These are phyloP conservation scores for Lentinula novae-zelandiae DNA, from an alignment of 1,284 basidiomycete genomes.

Conservation along the genomic window DNA sequence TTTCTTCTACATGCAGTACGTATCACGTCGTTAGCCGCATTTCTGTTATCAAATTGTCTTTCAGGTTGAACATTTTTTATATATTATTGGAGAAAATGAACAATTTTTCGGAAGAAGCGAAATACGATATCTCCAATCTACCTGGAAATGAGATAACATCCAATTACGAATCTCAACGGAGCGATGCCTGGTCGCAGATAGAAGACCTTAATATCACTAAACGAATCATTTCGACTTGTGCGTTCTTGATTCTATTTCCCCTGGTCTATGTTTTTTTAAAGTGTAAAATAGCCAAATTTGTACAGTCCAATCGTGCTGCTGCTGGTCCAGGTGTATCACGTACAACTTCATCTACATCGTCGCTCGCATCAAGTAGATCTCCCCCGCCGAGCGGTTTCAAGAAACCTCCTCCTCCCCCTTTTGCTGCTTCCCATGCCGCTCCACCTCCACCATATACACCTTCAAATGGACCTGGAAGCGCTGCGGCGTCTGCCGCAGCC, in stretches of 20 bases:
- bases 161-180: constrained; percentile 78
- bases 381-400: constrained; percentile 41
- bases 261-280: constrained; percentile 2
- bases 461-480: constrained; percentile 28
- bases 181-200: constrained; percentile 74
- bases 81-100: constrained; percentile 91
- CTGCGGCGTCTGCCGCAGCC: constrained; percentile 36
- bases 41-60: background rate
- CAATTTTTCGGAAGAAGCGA: constrained; percentile 76
- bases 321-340: constrained; percentile 17
- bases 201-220: constrained; percentile 79
- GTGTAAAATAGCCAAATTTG: constrained; percentile 50
- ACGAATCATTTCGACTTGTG: constrained; percentile 80
- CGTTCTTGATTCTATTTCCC: constrained; percentile 26
- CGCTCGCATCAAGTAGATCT: constrained; percentile 33
- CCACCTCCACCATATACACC: constrained; percentile 59
- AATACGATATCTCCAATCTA: constrained; percentile 70
- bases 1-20: constrained; percentile 99
- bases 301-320: constrained; percentile 50
- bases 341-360: constrained; percentile 39
- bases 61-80: constrained; percentile 92
- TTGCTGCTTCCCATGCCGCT: constrained; percentile 24
- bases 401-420: constrained; percentile 44
- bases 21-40: constrained; percentile 20
- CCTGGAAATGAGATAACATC: constrained; percentile 70